phyloP scores from a whole-genome alignment of 768 basidiomycete genomes.

The Baorangia bicolor region DNA sequence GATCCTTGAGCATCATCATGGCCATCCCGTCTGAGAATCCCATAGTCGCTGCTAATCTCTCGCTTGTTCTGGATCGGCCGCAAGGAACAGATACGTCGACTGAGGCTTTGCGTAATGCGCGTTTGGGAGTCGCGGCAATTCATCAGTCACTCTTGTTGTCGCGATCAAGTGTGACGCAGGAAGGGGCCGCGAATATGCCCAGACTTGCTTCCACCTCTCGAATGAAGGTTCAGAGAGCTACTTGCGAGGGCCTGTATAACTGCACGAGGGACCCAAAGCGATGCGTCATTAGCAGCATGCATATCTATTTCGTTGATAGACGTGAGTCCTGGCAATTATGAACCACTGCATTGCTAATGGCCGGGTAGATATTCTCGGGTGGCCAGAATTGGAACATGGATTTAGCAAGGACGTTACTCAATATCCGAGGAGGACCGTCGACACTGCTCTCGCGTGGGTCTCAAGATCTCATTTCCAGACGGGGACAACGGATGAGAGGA shows the following conservation, averaged over 20 bases:
- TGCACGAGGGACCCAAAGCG: constrained; percentile 28
- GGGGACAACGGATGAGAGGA: constrained; percentile 28
- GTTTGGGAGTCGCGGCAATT: constrained; percentile 42
- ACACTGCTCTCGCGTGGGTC: constrained; percentile 34
- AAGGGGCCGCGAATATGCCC: constrained; percentile 33
- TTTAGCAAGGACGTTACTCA: constrained; percentile 38
- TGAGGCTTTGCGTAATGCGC: constrained; percentile 40
- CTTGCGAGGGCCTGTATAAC: constrained; percentile 34
- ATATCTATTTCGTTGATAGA: constrained; percentile 37
- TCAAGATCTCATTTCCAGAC: constrained; percentile 24
- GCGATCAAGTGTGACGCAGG: constrained; percentile 24
- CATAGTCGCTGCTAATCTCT: constrained; percentile 41
- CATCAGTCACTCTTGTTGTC: constrained; percentile 44
- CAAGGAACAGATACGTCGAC: constrained; percentile 36
- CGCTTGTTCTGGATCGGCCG: constrained; percentile 40
- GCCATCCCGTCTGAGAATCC: constrained; percentile 44
- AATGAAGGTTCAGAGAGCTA: constrained; percentile 35
- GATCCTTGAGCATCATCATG: constrained; percentile 47
- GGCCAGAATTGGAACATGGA: constrained; percentile 41
- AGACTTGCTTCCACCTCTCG: constrained; percentile 35
- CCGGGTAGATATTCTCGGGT: constrained; percentile 42
- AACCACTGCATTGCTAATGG: constrained; percentile 11
- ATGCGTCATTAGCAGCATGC: constrained; percentile 29
- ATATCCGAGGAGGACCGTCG: constrained; percentile 43
- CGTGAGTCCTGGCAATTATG: constrained; percentile 28